Base-by-base conservation (phyloP, 495 filamentous ascomycete genomes). In the Barbatosphaeria neglecta region DNA sequence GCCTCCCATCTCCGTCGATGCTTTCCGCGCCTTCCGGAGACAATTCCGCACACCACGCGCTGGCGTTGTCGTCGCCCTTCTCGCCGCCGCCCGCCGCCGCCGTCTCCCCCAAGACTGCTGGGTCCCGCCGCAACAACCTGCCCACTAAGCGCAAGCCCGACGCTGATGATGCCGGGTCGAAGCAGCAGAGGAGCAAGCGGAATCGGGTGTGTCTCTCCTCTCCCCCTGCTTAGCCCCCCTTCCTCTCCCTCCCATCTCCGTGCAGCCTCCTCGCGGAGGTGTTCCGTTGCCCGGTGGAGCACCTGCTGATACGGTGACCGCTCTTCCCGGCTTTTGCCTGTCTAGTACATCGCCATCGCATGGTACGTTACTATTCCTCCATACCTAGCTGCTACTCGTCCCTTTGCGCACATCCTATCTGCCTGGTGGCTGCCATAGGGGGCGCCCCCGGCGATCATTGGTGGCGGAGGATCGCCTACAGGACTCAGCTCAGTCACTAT, bases 341-440 rank as follows among this genome's bases (percentile, higher is more conserved):
- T 38, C 8, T 72, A 86, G 60, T 95, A 95, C 67, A 90, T 92
- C 58, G 88, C 86, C 28, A 92, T 95, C 54, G 88, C 88, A 56
- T 94, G 87, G 86, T 90, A 75, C 58, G 77, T 45, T 7, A 9
- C 8, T 17, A 31, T 46, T 20, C 19, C 22, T 41, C 49, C 2
- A 18, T 27, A 20, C 28, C 9, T 38, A n/a, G n/a, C n/a, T n/a
- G n/a, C n/a, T n/a, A n/a, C n/a, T n/a, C n/a, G n/a, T n/a, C n/a
- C n/a, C n/a, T n/a, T n/a, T n/a, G n/a, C n/a, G n/a, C n/a, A n/a
- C n/a, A n/a, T n/a, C n/a, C n/a, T n/a, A n/a, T n/a, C n/a, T n/a
- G n/a, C n/a, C n/a, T n/a, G n/a, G n/a, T n/a, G n/a, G n/a, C n/a
- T n/a, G n/a, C n/a, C n/a, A n/a, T n/a, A n/a, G n/a, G n/a, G n/a